A percentile compares a stretch with the other conserved stretches of the same genome.
phyloP scores from a whole-genome alignment of 345 rosid species.

The Lenwebbia sp. region DNA sequence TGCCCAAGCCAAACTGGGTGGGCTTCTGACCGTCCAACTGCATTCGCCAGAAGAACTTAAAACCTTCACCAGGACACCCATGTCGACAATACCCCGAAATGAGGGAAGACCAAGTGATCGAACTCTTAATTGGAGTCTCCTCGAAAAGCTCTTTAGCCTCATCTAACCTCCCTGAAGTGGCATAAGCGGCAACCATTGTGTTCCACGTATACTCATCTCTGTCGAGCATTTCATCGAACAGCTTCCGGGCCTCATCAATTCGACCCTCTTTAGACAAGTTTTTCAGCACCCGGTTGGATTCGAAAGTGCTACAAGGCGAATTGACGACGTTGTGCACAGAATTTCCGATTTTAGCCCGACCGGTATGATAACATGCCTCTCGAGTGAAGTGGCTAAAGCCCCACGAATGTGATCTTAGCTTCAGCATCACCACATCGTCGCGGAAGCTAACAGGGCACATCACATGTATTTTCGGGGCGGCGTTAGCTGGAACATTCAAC shows the following conservation, averaged over 20 bases:
- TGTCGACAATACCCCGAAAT: conserved; percentile 60
- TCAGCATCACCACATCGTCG: not conserved
- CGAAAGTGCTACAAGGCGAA: conserved; percentile 12
- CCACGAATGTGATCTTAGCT: not conserved
- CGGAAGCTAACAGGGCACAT: not conserved
- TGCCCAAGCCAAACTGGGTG: conserved; percentile 56
- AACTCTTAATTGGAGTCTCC: conserved; percentile 38
- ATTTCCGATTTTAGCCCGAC: not conserved
- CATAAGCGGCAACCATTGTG: conserved; percentile 70
- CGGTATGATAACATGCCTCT: not conserved
- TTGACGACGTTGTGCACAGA: conserved; percentile 5
- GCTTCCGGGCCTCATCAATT: conserved; percentile 47
- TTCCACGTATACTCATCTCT: conserved; percentile 80
- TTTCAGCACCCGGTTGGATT: conserved; percentile 26
- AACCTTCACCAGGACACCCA: conserved; percentile 44
- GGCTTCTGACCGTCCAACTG: conserved; percentile 48
- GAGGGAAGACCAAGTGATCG: conserved; percentile 75
- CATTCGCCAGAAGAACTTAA: conserved; percentile 56
- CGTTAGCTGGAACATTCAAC: not conserved
- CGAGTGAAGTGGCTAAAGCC: not conserved
- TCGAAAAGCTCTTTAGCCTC: conserved; percentile 48
- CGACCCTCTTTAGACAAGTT: conserved; percentile 43
- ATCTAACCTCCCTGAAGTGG: conserved; percentile 41
- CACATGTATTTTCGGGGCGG: not conserved
- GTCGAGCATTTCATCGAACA: conserved; percentile 63